A percentile compares a stretch with the other conserved stretches of the same genome.
phyloP scores from a whole-genome alignment of 1,139 yeast species.

The Komagataea norvegica region DNA sequence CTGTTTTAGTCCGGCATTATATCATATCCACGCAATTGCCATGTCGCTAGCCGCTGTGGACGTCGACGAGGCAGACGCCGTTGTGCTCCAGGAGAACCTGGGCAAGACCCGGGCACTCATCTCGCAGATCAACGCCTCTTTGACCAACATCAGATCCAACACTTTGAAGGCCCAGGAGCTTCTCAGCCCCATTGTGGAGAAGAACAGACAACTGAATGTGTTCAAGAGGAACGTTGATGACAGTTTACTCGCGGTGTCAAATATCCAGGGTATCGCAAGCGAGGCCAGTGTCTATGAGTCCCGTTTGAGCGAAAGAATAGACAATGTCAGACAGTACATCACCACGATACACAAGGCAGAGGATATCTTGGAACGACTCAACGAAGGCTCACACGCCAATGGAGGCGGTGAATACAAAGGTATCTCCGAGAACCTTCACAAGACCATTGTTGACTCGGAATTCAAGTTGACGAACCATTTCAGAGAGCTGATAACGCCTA shows the following conservation, averaged over 20 bases:
- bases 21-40: too few relatives aligned
- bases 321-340: slow-evolving; percentile 32
- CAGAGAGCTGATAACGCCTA: slow-evolving; percentile 24
- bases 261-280: slow-evolving; percentile 62
- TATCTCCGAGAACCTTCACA: slow-evolving; percentile 32
- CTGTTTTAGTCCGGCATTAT: too few relatives aligned
- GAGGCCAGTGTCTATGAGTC: slow-evolving; percentile 51
- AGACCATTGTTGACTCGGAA: slow-evolving; percentile 31
- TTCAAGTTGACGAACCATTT: slow-evolving; percentile 33
- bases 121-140: slow-evolving; percentile 48
- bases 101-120: slow-evolving; percentile 55
- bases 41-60: slow-evolving; percentile 35
- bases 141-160: slow-evolving; percentile 56
- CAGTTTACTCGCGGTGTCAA: slow-evolving; percentile 55
- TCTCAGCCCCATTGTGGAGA: slow-evolving; percentile 66
- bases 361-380: slow-evolving; percentile 34
- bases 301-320: slow-evolving; percentile 31
- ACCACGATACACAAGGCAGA: slow-evolving; percentile 36
- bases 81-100: slow-evolving; percentile 73
- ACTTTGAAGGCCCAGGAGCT: slow-evolving; percentile 57
- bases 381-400: slow-evolving; percentile 20
- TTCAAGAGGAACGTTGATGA: slow-evolving; percentile 57
- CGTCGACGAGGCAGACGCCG: slow-evolving; percentile 79
- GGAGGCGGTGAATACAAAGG: slow-evolving; percentile 34
- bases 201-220: slow-evolving; percentile 52